Conservation (phyloP, 2,329 filamentous ascomycete genomes). For the Bimuria novae-zelandiae region DNA sequence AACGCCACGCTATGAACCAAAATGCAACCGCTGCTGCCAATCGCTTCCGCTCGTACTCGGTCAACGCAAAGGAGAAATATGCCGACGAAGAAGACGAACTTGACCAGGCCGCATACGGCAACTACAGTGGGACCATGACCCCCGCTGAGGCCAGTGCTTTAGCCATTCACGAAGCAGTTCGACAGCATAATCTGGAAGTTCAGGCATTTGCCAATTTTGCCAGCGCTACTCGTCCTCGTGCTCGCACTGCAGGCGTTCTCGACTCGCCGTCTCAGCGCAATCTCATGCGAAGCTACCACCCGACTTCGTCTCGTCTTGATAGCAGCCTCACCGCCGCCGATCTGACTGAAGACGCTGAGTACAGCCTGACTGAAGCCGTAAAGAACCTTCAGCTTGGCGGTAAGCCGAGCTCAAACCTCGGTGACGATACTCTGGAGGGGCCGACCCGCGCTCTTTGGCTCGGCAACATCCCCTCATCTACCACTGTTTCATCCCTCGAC, state of each 20-base stretch:
- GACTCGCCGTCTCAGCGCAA: constrained; percentile 72
- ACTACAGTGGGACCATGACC: constrained; percentile 64
- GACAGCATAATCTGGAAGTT: constrained; percentile 90
- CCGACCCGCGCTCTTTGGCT: constrained; percentile 96
- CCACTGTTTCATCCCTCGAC: constrained; percentile 89
- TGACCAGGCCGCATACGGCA: constrained; percentile 63
- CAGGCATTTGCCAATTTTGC: constrained; percentile 89
- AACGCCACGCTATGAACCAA: constrained; percentile 58
- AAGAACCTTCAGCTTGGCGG: constrained; percentile 76
- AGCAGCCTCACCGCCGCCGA: constrained; percentile 77
- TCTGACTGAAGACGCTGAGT: constrained; percentile 76
- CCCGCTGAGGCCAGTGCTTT: constrained; percentile 64
- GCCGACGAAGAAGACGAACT: constrained; percentile 80
- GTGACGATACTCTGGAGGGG: constrained; percentile 82
- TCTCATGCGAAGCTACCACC: constrained; percentile 69
- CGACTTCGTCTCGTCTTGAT: constrained; percentile 75
- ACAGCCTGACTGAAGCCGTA: constrained; percentile 79
- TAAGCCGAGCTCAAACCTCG: constrained; percentile 66
- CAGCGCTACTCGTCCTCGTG: constrained; percentile 79
- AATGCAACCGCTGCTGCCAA: constrained; percentile 74
- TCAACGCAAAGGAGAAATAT: constrained; percentile 98
- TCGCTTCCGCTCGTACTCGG: constrained; percentile 94
- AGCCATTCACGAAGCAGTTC: constrained; percentile 72
- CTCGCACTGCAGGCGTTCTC: constrained; percentile 87
- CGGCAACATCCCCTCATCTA: constrained; percentile 95